Evolutionary conservation across 2,329 filamentous ascomycete genomes (phyloP).

Genomic region (Ophiostoma novo-ulmi): DNA sequence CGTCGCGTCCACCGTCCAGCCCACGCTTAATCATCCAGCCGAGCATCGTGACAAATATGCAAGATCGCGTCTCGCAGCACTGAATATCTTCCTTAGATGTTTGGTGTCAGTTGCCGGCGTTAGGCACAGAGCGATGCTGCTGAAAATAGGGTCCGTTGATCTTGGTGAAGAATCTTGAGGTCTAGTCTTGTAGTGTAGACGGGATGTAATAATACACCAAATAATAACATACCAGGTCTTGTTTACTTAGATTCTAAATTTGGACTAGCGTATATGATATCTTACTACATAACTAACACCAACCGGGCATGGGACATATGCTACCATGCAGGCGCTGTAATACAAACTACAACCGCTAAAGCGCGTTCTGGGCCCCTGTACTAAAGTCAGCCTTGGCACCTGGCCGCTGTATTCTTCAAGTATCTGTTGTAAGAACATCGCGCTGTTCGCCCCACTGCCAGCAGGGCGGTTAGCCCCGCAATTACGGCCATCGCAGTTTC

Average conservation of each 20-base stretch:
- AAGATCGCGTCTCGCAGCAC: conserved; percentile 3
- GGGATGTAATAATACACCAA: background rate
- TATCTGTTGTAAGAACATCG: background rate
- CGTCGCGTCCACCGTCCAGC: conserved; percentile 31
- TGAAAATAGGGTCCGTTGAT: conserved; percentile 3
- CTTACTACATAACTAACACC: too few species aligned
- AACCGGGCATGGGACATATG: conserved; percentile 2
- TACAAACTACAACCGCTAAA: background rate
- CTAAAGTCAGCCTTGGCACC: conserved; percentile 20
- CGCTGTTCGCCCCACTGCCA: conserved; percentile 6
- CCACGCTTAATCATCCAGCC: conserved; percentile 55
- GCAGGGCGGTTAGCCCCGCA: conserved; percentile 19
- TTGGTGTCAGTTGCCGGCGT: conserved; percentile 3
- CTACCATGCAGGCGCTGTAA: background rate
- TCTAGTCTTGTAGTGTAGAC: background rate
- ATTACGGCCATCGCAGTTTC: conserved; percentile 18
- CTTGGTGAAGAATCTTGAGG: background rate
- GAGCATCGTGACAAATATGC: conserved; percentile 41
- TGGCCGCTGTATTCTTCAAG: background rate
- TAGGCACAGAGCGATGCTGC: background rate
- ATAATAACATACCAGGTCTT: conserved; percentile 20
- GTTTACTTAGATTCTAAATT: conserved; percentile 32
- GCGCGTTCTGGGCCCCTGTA: background rate
- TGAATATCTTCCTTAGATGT: background rate
- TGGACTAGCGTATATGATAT: conserved; percentile 26